These are phyloP conservation scores for Cladophialophora immunda DNA, from an alignment of 2,329 filamentous ascomycete species.

Conservation along the genomic window DNA sequence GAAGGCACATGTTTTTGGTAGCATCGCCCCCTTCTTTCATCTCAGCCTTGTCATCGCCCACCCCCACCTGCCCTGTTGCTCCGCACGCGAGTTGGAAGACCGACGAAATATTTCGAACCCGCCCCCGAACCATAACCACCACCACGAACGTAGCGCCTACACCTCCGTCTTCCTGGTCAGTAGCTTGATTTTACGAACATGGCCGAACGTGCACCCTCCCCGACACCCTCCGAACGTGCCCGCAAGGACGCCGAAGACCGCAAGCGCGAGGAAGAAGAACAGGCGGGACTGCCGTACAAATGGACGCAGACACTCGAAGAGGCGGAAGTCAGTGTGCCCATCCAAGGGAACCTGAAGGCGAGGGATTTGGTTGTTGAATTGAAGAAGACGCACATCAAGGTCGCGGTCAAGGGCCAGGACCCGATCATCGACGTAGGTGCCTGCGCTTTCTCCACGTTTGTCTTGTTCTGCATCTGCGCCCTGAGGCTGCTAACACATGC, in stretches of 20 bases:
- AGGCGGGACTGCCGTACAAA: constrained; percentile 92
- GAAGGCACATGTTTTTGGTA: not conserved
- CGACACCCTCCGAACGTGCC: constrained; percentile 63
- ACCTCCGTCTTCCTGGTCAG: not conserved
- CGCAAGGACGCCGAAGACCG: constrained; percentile 65
- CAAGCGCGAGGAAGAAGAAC: constrained; percentile 83
- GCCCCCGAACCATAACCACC: not conserved
- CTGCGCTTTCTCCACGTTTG: not conserved
- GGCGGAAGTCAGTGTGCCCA: constrained; percentile 78
- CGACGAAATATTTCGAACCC: constrained; percentile 5
- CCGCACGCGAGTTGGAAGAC: constrained; percentile 12
- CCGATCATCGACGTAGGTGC: constrained; percentile 77
- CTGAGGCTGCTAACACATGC: no score
- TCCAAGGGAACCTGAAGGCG: constrained; percentile 85
- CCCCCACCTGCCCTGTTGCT: not conserved
- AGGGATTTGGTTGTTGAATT: constrained; percentile 84
- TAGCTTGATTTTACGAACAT: not conserved
- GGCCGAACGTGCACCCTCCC: constrained; percentile 48
- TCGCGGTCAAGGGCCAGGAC: constrained; percentile 86
- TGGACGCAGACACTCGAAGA: constrained; percentile 95
- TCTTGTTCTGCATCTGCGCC: not conserved
- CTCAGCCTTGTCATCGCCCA: not conserved
- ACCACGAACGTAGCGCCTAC: no score
- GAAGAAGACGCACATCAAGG: constrained; percentile 78
- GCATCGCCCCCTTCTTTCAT: not conserved